Evolutionary conservation across 129 eudicot species (phyloP), one percentile per base, ranked within the genome.

Genomic region (Pseudognaphalium luteoalbum): DNA sequence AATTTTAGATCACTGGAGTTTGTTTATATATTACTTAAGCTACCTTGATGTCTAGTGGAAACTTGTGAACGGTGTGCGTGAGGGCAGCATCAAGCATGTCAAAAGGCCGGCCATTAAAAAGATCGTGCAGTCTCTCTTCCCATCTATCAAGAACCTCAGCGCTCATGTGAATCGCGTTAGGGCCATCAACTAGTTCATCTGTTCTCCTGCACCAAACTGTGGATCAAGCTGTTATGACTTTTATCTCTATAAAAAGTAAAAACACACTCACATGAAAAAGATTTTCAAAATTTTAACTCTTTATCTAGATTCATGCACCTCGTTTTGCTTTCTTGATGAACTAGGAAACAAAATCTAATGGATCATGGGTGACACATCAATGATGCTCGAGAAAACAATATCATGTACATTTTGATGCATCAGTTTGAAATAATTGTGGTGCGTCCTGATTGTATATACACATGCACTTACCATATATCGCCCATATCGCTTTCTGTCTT

Each of bases 191-290:
- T 16, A 93, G 79, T 77, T 93, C 98, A 84, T 93, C 98, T 1
- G 97, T 93, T 72, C 97, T 87, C 76, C 96, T 86, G 80, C 98
- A 91, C 98, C 98, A 93, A 54, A 88, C 98, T 93, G 83, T 37
- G 78, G n/a, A 73, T 54, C 64, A 56, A 66, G 68, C 28, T 25
- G 28, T 80, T 63, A 66, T 52, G 41, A 28, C 9, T 15, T 33
- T 37, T 37, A 66, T 66, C 35, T 68, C 25, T 50, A 8, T 51
- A 16, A 52, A 6, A 71, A 32, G 3, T 6, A 1, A 3, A 11
- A 8, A 21, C 83, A 71, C 6, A 21, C 19, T 71, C 62, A 17
- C 22, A 76, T 52, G 70, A 50, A 79, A 6, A 34, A 7, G 19
- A 73, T 22, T 50, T 50, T 15, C 1, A 58, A 58, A 4, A 32